phyloP scores from a whole-genome alignment of 1,139 yeast species.

The Magnusiomyces sp. region DNA sequence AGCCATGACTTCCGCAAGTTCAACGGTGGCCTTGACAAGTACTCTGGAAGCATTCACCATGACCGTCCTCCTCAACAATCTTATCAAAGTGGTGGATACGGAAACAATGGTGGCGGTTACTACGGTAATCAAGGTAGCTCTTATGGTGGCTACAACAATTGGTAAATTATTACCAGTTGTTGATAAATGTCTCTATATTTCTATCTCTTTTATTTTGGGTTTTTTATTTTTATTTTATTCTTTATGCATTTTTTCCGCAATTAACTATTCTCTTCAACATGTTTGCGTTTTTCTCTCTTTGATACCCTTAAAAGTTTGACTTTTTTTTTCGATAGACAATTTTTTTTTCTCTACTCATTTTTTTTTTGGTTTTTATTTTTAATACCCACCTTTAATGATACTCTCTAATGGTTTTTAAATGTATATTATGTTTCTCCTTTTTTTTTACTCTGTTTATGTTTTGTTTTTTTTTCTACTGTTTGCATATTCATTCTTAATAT shows the following conservation, averaged over 20 bases:
- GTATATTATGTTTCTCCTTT: too few species aligned
- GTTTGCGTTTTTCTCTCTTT: constrained; percentile 4
- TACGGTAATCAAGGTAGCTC: constrained; percentile 14
- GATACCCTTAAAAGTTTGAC: constrained; percentile 2
- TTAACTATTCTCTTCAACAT: too few species aligned
- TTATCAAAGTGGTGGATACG: constrained; percentile 29
- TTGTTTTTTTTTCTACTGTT: too few species aligned
- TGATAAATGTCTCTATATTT: neutral
- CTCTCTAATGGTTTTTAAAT: neutral
- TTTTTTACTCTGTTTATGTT: too few species aligned
- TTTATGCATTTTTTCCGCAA: constrained; percentile 4
- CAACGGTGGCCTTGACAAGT: constrained; percentile 27
- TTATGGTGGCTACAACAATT: constrained; percentile 11
- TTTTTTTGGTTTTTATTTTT: neutral
- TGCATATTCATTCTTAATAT: too few species aligned
- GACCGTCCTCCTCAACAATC: constrained; percentile 22
- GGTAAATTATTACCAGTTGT: constrained; percentile 11
- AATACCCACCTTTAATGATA: neutral
- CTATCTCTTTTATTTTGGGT: constrained; percentile 4
- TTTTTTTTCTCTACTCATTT: neutral
- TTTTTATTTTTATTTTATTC: neutral
- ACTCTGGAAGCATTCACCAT: constrained; percentile 27
- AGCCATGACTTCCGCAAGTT: constrained; percentile 35
- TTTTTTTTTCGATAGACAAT: constrained; percentile 6
- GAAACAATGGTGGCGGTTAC: constrained; percentile 30